Conservation (phyloP, 2,329 filamentous ascomycete genomes). For the Incumbomyces delicatus region DNA sequence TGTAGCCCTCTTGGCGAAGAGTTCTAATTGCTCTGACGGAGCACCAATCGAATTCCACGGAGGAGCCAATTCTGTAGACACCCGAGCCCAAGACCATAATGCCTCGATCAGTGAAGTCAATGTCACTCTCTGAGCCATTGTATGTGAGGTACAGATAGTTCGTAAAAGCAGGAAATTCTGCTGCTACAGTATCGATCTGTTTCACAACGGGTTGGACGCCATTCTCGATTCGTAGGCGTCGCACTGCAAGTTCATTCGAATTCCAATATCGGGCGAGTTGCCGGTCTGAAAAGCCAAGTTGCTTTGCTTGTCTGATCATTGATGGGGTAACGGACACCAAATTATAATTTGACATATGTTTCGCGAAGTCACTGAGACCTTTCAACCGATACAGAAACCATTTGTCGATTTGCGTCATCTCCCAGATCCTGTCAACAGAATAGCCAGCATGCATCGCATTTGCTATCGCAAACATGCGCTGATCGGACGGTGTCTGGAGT, state of each 20-base stretch:
- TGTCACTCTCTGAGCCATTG: constrained; percentile 78
- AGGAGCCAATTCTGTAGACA: constrained; percentile 94
- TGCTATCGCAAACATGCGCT: constrained; percentile 92
- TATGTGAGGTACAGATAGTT: constrained; percentile 97
- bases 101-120: constrained; percentile 77
- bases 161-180: constrained; percentile 86
- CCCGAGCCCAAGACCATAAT: constrained; percentile 94
- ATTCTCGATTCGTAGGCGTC: constrained; percentile 72
- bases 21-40: constrained; percentile 91
- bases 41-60: constrained; percentile 98
- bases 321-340: constrained; percentile 56
- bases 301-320: constrained; percentile 74
- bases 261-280: constrained; percentile 91
- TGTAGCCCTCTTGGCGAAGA: constrained; percentile 69
- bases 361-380: constrained; percentile 79
- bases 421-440: constrained; percentile 92
- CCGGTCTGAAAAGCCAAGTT: constrained; percentile 86
- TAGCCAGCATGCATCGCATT: constrained; percentile 96
- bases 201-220: constrained; percentile 85
- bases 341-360: constrained; percentile 60
- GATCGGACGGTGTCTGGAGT: constrained; percentile 92
- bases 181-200: constrained; percentile 97
- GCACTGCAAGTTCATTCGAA: constrained; percentile 85
- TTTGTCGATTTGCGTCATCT: constrained; percentile 96
- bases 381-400: constrained; percentile 95